These are phyloP conservation scores for Leucocoprinus sp. DNA, from an alignment of 768 basidiomycete species.

Conservation along the genomic window DNA sequence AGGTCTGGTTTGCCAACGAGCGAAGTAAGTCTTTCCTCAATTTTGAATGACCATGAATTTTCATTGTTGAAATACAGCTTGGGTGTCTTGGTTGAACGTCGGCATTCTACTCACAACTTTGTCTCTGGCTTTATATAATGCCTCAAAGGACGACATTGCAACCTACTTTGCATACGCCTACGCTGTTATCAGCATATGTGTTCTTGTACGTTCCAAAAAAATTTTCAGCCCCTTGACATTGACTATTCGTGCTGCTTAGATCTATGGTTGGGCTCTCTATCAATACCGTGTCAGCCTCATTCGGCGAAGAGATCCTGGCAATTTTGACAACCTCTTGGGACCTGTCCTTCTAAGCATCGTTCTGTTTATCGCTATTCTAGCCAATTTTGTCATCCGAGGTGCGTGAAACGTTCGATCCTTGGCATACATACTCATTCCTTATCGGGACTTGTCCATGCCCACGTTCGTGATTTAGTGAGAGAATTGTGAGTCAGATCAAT, in stretches of 20 bases:
- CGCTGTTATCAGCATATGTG: constrained; percentile 65
- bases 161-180: constrained; percentile 78
- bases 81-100: constrained; percentile 88
- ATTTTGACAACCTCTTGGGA: constrained; percentile 80
- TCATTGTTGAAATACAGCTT: constrained; percentile 40
- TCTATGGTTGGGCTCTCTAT: constrained; percentile 83
- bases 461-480: constrained; percentile 33
- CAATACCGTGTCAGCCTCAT: constrained; percentile 89
- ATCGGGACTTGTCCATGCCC: neutral
- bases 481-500: constrained; percentile 38
- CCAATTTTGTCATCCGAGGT: constrained; percentile 87
- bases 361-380: constrained; percentile 81
- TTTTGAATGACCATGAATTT: neutral
- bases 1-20: constrained; percentile 98
- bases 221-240: neutral
- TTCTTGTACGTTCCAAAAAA: constrained; percentile 42
- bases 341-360: constrained; percentile 76
- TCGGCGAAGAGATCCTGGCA: constrained; percentile 76
- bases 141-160: constrained; percentile 64
- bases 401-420: constrained; percentile 18
- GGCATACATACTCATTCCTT: constrained; percentile 3
- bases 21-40: constrained; percentile 49
- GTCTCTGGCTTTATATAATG: constrained; percentile 83
- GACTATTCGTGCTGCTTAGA: constrained; percentile 26
- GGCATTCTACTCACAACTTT: constrained; percentile 79